Conservation (phyloP, 176 grass and related monocot species). For the Eremochloa ophiuroides region DNA sequence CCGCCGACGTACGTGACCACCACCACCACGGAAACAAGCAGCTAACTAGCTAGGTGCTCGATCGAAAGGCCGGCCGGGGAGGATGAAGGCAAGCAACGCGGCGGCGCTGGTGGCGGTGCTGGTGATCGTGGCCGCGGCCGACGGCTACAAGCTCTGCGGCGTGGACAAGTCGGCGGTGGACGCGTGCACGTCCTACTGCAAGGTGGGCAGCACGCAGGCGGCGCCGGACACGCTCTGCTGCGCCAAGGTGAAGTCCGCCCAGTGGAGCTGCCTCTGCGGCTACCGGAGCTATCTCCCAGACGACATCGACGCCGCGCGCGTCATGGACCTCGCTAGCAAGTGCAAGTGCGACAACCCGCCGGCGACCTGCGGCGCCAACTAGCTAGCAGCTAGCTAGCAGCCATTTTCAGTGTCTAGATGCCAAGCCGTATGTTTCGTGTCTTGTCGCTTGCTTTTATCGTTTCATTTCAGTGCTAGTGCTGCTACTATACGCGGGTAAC, state of each 20-base stretch:
- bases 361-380: neutral
- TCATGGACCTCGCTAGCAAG: conserved; percentile 48
- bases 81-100: neutral
- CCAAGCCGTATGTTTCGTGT: neutral
- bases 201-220: neutral
- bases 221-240: conserved; percentile 11
- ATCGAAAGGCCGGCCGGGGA: no score
- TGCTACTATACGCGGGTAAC: no score
- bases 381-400: neutral
- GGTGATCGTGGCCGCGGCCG: neutral
- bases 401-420: neutral
- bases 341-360: conserved; percentile 31
- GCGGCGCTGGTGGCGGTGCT: conserved; percentile 2
- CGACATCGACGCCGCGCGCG: conserved; percentile 27
- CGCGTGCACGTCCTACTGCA: conserved; percentile 33
- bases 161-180: conserved; percentile 19
- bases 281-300: neutral
- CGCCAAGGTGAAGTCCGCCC: neutral
- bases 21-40: neutral
- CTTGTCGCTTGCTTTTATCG: neutral
- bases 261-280: conserved; percentile 28
- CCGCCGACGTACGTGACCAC: neutral
- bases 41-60: neutral
- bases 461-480: neutral
- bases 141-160: conserved; percentile 17